Evolutionary conservation across 371 early-diverging fungal genomes (phyloP), one percentile per base, ranked within the genome.

Genomic region (Rhizopus stolonifer): DNA sequence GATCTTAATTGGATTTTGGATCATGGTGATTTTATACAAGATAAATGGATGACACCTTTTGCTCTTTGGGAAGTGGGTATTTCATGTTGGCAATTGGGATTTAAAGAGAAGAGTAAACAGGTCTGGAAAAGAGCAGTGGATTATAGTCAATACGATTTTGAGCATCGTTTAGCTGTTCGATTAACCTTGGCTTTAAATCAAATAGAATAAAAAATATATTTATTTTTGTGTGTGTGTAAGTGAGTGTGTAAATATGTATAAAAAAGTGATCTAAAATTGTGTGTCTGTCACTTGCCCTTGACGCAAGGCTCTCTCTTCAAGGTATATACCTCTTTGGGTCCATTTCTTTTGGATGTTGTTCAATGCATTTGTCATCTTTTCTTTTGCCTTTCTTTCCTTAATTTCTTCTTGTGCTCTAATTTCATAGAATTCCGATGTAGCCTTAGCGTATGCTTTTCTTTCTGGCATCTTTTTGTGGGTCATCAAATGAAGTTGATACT

Each of bases 401-500:
- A 81, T 72, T 61, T 91, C 92, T 58, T 91, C 85, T 46, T 79
- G 83, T 46, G 88, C 87, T 48, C 89, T 83, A 46, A 82, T 64
- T 47, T 74, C 65, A 62, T 90, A 89, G 52, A 90, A 89, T 64
- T 87, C 88, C 13, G 71, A 64, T 8, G 84, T 81, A 19, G 86
- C 90, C 55, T 79, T 67, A 9, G 76, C 81, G 56, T 92, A 92
- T 11, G 92, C 90, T 56, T 86, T 79, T 59, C 82, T 74, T 71
- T 89, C 84, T 23, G 81, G 61, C 65, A 83, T 70, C 22, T 83
- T 80, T 58, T 76, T 58, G 23, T 65, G 48, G 17, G 78, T 70
- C 82, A 92, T 88, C 46, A 92, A 74, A 66, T 86, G 78, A 59
- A 87, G 54, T 69, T 91, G 91, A 65, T 88, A 79, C 60, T 85